These are phyloP conservation scores for Cydonia oblonga DNA, from an alignment of 331 rosid genomes.

Conservation along the genomic window DNA sequence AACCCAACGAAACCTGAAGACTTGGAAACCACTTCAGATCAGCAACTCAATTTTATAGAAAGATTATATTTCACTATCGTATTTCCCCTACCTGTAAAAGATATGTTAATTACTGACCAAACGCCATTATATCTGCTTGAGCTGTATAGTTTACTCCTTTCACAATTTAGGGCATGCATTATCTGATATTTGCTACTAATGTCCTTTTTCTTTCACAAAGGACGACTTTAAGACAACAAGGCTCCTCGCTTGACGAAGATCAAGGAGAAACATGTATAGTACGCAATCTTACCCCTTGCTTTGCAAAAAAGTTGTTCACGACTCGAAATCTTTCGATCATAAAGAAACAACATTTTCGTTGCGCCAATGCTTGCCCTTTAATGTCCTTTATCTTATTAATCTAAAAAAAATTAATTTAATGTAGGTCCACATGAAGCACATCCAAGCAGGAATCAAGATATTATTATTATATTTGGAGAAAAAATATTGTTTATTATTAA, in stretches of 20 bases:
- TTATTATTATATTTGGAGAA: no score
- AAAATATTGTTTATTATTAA: not conserved
- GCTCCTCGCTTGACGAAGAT: no score
- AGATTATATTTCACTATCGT: not conserved
- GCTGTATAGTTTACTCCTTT: not conserved
- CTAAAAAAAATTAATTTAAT: not conserved
- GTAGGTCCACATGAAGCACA: constrained; percentile 8
- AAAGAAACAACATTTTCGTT: no score
- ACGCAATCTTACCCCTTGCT: no score
- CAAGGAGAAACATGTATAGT: no score
- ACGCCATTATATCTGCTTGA: not conserved
- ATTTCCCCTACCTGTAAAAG: not conserved
- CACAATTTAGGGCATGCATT: not conserved
- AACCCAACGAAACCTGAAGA: not conserved
- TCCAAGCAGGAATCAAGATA: constrained; percentile 2
- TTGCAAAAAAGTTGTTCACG: no score
- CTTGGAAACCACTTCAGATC: not conserved
- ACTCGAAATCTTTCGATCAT: no score
- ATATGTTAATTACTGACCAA: not conserved
- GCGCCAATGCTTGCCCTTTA: no score
- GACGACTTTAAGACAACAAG: no score
- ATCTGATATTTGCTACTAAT: not conserved
- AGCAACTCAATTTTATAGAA: not conserved
- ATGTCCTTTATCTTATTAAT: not conserved
- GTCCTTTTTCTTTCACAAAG: no score